Evolutionary conservation across 371 early-diverging fungal genomes (phyloP).

Genomic region (Mucor lusitanicus): DNA sequence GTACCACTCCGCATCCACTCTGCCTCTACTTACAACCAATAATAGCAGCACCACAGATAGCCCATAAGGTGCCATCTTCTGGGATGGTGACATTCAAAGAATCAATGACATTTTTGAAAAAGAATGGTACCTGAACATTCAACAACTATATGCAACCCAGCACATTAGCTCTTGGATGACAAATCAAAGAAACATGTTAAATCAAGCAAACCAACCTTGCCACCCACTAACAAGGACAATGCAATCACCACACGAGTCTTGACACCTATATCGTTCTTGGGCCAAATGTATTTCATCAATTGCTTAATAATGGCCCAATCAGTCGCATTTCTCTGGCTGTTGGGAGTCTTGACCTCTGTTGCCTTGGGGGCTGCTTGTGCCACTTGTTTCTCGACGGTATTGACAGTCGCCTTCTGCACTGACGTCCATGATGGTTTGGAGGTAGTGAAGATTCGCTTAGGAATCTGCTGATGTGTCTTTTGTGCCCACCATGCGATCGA

Average conservation of each 20-base stretch:
- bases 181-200: neutral
- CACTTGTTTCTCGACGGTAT: neutral
- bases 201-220: slow-evolving; percentile 52
- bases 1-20: no score
- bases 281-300: slow-evolving; percentile 88
- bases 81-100: slow-evolving; percentile 58
- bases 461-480: neutral
- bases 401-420: neutral
- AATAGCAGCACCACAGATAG: slow-evolving; percentile 84
- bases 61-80: slow-evolving; percentile 63
- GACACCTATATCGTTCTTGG: slow-evolving; percentile 74
- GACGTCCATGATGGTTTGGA: neutral
- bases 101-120: slow-evolving; percentile 92
- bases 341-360: neutral
- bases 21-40: slow-evolving; percentile 72
- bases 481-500: neutral
- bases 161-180: neutral
- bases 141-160: slow-evolving; percentile 52
- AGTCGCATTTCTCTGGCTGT: slow-evolving; percentile 40
- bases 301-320: slow-evolving; percentile 80
- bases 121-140: slow-evolving; percentile 93
- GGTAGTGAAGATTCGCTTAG: slow-evolving; percentile 18
- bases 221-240: slow-evolving; percentile 74
- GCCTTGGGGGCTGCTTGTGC: neutral
- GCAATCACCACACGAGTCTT: slow-evolving; percentile 89